Evolutionary conservation across 73 alveolate species (phyloP), one percentile per base, ranked within the genome.

Genomic region (Stentor coeruleus): DNA sequence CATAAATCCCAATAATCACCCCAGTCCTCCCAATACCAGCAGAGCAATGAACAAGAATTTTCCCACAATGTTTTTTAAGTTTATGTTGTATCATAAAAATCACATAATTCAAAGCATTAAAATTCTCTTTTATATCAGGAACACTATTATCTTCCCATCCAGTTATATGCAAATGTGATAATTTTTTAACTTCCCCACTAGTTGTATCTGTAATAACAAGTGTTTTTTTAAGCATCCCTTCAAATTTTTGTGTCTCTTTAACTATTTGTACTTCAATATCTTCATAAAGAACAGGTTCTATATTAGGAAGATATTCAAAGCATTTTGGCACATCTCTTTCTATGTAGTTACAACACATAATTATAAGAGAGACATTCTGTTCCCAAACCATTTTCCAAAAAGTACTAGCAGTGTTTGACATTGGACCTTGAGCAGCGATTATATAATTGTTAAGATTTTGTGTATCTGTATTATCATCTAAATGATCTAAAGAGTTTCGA

Each of bases 11-110:
- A 55, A 97, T 87, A 60, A 95, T 82, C 79, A 98, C 95, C 26
- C 99, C 99, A 33, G 99, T 95, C 59, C 99, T 93, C 6, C 99
- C 99, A 31, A 96, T 92, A 3, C 99, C 99, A 3, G 99, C 99
- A 82, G 97, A 85, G 88, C 99, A 97, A 89, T 97, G 99, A 30
- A 97, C 94, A 35, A 95, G 92, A 15, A 96, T 91, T 58, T 88
- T 93, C 39, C 86, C 37, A 11, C 77, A 42, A 85, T 38, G 38
- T 82, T 40, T 57, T 77, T 74, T 58, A 49, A 75, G 58, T 35
- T 58, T 81, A 84, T 88, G 74, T 75, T 83, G 76, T 76, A 59
- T 59, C 82, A 58, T 76, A 57, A 74, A 87, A 85, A 80, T 85
- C 87, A 20, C 58, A 40, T 35, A 42, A 74, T 40, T 39, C 33